Conservation (phyloP, 805 yeast species). For the Candida sonorensis region DNA sequence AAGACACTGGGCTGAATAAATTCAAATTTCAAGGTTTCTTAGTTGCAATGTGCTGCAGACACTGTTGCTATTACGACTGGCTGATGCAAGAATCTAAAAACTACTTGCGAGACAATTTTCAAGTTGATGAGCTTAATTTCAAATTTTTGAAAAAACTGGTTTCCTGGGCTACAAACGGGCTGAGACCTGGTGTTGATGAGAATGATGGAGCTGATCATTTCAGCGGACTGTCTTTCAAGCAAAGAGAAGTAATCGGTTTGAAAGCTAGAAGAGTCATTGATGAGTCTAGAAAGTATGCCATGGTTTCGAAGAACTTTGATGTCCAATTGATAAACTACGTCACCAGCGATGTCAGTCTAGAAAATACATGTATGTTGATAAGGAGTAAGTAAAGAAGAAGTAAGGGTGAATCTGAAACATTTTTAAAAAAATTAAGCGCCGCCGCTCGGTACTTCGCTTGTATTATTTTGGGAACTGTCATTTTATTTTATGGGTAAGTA, state of each 20-base stretch:
- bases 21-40: conserved; percentile 43
- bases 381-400: background rate
- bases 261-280: conserved; percentile 70
- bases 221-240: conserved; percentile 36
- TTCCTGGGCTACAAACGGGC: conserved; percentile 87
- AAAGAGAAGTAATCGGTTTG: conserved; percentile 57
- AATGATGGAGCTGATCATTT: conserved; percentile 37
- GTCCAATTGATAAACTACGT: conserved; percentile 57
- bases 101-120: conserved; percentile 29
- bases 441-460: too few relatives aligned
- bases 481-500: too few relatives aligned
- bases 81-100: conserved; percentile 41
- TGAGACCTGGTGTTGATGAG: conserved; percentile 33
- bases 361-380: conserved; percentile 39
- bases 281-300: conserved; percentile 53
- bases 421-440: too few relatives aligned
- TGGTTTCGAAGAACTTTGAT: conserved; percentile 33
- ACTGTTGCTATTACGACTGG: conserved; percentile 60
- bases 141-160: conserved; percentile 50
- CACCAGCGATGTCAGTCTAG: conserved; percentile 51
- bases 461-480: too few relatives aligned
- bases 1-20: too few relatives aligned
- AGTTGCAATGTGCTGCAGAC: conserved; percentile 93
- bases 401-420: background rate
- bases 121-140: conserved; percentile 26